A percentile compares a stretch with the other conserved stretches of the same genome.
phyloP scores from a whole-genome alignment of 2,329 filamentous ascomycete species.

The Cladophialophora carrionii region DNA sequence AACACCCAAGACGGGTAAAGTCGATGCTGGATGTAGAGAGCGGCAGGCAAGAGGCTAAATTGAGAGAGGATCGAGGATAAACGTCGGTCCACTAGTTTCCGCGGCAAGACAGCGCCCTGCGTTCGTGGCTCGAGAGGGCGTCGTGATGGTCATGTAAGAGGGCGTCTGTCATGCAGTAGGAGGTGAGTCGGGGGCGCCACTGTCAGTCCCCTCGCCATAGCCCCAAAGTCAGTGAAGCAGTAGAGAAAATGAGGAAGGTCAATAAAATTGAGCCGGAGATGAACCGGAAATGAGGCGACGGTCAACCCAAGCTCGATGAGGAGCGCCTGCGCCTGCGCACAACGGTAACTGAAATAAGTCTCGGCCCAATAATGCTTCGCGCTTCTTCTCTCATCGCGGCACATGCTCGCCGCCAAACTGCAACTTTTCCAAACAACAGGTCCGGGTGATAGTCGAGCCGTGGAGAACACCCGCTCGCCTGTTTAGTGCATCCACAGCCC shows the following conservation, averaged over 20 bases:
- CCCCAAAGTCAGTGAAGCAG: background rate
- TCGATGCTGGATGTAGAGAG: background rate
- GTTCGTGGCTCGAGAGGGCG: background rate
- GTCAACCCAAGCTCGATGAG: background rate
- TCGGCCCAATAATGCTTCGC: background rate
- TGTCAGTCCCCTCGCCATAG: background rate
- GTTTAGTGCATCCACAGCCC: background rate
- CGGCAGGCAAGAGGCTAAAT: constrained; percentile 9
- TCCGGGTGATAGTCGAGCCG: background rate
- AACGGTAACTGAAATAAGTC: background rate
- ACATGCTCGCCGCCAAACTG: background rate
- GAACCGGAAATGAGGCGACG: constrained; percentile 6
- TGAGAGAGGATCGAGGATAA: background rate
- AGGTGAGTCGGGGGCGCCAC: background rate
- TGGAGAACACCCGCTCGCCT: background rate
- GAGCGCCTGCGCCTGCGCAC: background rate
- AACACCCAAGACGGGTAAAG: background rate
- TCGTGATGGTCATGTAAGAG: background rate
- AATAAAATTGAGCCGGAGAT: constrained; percentile 9
- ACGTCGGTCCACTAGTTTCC: background rate
- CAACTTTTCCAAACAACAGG: background rate
- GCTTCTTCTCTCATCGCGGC: background rate
- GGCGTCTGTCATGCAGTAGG: background rate
- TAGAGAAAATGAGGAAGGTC: background rate
- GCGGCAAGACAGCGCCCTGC: background rate